phyloP scores from a whole-genome alignment of 1,139 yeast genomes.

The Pichia inconspicua region DNA sequence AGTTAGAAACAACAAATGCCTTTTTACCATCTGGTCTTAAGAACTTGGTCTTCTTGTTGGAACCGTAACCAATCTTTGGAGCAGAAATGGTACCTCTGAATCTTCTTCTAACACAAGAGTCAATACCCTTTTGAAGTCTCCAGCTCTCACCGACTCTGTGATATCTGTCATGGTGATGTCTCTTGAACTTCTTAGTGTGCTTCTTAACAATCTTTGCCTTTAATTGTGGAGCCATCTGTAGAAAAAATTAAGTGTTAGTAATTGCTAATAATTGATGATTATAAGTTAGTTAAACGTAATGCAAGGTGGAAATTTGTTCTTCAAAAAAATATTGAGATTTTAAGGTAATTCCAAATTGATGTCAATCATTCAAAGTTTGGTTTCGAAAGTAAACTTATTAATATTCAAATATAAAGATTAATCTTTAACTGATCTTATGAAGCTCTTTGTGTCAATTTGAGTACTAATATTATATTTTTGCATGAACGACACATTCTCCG shows the following conservation, averaged over 20 bases:
- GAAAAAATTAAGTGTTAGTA: slow-evolving; percentile 4
- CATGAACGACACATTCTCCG: too few species aligned
- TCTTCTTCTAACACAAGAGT: slow-evolving; percentile 99
- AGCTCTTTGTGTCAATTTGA: too few species aligned
- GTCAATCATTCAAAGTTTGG: too few species aligned
- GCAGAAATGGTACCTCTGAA: slow-evolving; percentile 99
- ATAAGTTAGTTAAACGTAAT: too few species aligned
- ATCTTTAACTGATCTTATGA: too few species aligned
- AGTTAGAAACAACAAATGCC: slow-evolving; percentile 88
- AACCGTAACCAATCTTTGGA: slow-evolving; percentile 99
- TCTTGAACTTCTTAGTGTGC: slow-evolving; percentile 98
- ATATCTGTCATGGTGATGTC: slow-evolving; percentile 99
- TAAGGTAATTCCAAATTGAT: too few species aligned
- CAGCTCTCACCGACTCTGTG: slow-evolving; percentile 97
- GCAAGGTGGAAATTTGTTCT: too few species aligned
- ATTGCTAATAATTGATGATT: background rate
- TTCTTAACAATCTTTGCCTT: slow-evolving; percentile 99
- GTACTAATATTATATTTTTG: too few species aligned
- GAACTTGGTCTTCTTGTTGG: slow-evolving; percentile 97
- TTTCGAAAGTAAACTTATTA: too few species aligned
- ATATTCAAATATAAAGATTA: too few species aligned
- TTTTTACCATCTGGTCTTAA: slow-evolving; percentile 97
- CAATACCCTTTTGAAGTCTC: slow-evolving; percentile 99
- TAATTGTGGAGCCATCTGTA: slow-evolving; percentile 87
- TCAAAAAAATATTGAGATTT: too few species aligned